Conservation (phyloP, 2,329 filamentous ascomycete species). For the Venturiaceae sp. region DNA sequence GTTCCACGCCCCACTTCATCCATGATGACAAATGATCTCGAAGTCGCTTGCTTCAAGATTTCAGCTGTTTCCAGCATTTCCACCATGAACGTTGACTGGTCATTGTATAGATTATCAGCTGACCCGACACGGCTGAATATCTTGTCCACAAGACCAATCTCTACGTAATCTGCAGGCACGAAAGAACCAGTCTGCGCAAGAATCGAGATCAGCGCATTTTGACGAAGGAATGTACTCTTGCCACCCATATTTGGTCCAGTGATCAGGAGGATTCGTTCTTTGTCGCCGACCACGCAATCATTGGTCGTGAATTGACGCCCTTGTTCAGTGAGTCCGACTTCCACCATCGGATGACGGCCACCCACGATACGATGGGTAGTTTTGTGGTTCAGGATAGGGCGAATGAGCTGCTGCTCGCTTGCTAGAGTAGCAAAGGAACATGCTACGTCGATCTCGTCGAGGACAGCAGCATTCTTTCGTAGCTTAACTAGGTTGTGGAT, state of each 20-base stretch:
- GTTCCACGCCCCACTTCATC: constrained; percentile 95
- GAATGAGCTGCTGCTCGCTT: constrained; percentile 58
- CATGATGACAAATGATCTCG: constrained; percentile 86
- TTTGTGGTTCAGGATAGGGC: constrained; percentile 59
- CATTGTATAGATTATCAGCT: constrained; percentile 86
- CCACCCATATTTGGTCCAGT: constrained; percentile 96
- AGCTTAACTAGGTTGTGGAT: constrained; percentile 76
- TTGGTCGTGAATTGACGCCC: constrained; percentile 78
- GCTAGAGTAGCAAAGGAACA: constrained; percentile 79
- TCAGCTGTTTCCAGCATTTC: constrained; percentile 96
- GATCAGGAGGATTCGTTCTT: constrained; percentile 51
- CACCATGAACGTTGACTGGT: constrained; percentile 98
- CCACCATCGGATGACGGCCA: constrained; percentile 87
- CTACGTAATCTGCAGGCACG: constrained; percentile 78
- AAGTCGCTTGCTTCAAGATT: constrained; percentile 77
- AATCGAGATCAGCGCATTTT: constrained; percentile 90
- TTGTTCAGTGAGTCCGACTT: constrained; percentile 67
- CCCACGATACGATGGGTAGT: constrained; percentile 67
- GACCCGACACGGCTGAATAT: constrained; percentile 90
- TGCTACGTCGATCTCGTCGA: constrained; percentile 88
- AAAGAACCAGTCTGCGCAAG: constrained; percentile 88
- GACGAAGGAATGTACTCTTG: constrained; percentile 90
- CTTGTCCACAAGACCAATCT: constrained; percentile 87
- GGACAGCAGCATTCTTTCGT: constrained; percentile 77
- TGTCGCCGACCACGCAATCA: constrained; percentile 73